phyloP scores from a whole-genome alignment of 73 alveolate species.

The Paramecium bursaria region DNA sequence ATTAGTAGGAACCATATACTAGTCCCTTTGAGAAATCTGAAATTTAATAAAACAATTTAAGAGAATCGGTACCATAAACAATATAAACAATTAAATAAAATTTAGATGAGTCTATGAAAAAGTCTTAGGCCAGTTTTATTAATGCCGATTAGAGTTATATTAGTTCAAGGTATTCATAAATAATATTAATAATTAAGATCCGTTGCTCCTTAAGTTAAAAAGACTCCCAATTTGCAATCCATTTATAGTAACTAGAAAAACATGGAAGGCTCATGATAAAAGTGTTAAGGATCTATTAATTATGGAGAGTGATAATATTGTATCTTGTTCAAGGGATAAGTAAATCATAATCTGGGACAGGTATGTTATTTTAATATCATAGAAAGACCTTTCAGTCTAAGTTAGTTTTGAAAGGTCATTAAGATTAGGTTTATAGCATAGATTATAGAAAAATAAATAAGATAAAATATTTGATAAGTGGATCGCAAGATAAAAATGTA shows the following conservation, averaged over 20 bases:
- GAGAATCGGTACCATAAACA: not conserved
- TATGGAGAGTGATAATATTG: slow-evolving; percentile 37
- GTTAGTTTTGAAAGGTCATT: slow-evolving; percentile 4
- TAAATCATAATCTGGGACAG: slow-evolving; percentile 30
- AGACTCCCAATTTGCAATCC: slow-evolving; percentile 15
- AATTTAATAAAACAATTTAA: no score
- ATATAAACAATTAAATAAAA: slow-evolving; percentile 1
- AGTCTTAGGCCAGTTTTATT: no score
- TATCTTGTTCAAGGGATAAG: slow-evolving; percentile 34
- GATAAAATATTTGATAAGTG: slow-evolving; percentile 13
- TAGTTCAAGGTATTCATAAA: slow-evolving; percentile 25
- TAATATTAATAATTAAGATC: not conserved
- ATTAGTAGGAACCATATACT: no score
- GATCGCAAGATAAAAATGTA: slow-evolving; percentile 38
- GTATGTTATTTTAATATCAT: slow-evolving; percentile 12
- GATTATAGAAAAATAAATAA: slow-evolving; percentile 2
- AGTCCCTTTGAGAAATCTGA: no score
- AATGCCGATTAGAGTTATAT: not conserved
- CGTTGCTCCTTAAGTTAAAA: slow-evolving; percentile 3
- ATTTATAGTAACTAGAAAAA: not conserved
- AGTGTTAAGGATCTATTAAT: slow-evolving; percentile 40
- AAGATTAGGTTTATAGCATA: slow-evolving; percentile 13
- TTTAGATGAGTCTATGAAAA: not conserved
- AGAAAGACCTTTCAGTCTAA: slow-evolving; percentile 11
- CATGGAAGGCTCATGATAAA: slow-evolving; percentile 33